phyloP scores from a whole-genome alignment of 1,284 basidiomycete species.

The Exsudoporus floridanus region DNA sequence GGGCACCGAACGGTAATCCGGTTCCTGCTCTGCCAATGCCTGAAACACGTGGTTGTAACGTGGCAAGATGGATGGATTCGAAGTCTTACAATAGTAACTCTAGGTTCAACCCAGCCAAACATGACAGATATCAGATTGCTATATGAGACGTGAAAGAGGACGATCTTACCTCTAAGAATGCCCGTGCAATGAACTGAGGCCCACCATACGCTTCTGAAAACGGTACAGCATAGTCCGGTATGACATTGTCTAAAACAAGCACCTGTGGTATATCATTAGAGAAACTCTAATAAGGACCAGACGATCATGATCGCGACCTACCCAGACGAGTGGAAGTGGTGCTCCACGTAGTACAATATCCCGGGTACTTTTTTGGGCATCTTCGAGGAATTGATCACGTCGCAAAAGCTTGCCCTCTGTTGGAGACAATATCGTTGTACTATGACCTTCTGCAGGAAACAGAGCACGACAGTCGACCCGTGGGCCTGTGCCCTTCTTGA shows the following conservation, averaged over 20 bases:
- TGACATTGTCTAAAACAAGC: constrained; percentile 30
- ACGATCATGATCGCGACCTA: constrained; percentile 8
- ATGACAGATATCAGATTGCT: not conserved
- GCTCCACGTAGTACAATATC: constrained; percentile 16
- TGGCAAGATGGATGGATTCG: not conserved
- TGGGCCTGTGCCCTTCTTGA: constrained; percentile 19
- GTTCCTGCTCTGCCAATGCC: constrained; percentile 32
- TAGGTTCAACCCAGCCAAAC: constrained; percentile 1
- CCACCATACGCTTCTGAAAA: constrained; percentile 26
- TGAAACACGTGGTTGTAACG: constrained; percentile 4
- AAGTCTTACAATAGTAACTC: constrained; percentile 30
- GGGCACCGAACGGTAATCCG: constrained; percentile 27
- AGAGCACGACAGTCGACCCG: constrained; percentile 26
- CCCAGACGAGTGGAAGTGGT: constrained; percentile 29
- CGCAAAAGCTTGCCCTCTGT: not conserved
- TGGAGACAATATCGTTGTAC: not conserved
- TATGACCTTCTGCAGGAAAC: constrained; percentile 15
- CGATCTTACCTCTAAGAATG: constrained; percentile 23
- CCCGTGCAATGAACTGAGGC: constrained; percentile 32
- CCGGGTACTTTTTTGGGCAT: constrained; percentile 11
- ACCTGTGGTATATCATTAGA: constrained; percentile 16
- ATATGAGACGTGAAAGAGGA: not conserved
- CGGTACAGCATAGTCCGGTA: constrained; percentile 32
- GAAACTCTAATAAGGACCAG: too few species aligned
- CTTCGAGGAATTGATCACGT: constrained; percentile 5